Evolutionary conservation across 257 asterid genomes (phyloP).

Genomic region (Rauvolfia tetraphylla): DNA sequence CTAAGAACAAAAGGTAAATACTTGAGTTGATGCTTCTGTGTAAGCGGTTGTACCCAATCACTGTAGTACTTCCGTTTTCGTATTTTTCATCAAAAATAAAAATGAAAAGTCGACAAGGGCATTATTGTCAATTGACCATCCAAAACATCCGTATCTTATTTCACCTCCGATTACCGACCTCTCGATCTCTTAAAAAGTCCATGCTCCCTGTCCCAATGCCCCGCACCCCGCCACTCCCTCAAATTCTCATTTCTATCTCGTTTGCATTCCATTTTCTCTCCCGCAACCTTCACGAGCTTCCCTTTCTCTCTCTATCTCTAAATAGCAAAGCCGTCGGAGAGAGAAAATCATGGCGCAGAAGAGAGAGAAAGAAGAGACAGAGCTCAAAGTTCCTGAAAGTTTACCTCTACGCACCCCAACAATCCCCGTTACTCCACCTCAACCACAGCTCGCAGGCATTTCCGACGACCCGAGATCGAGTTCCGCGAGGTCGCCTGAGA

Average conservation of each 20-base stretch:
- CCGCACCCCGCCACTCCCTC: not conserved
- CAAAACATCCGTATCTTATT: not conserved
- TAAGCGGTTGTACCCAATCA: no score
- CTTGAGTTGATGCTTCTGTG: no score
- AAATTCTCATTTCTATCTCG: not conserved
- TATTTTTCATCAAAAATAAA: no score
- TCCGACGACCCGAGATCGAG: conserved; percentile 19
- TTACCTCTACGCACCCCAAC: conserved; percentile 44
- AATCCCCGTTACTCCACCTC: conserved; percentile 30
- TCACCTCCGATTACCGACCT: conserved; percentile 11
- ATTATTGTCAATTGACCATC: not conserved
- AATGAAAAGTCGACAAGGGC: not conserved
- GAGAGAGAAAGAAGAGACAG: conserved; percentile 71
- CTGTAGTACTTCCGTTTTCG: no score
- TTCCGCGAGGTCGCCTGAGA: conserved; percentile 25
- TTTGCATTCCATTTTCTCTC: not conserved
- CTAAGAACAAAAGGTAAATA: no score
- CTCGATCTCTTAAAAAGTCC: conserved; percentile 10
- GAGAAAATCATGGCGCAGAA: conserved; percentile 53
- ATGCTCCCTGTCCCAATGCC: not conserved
- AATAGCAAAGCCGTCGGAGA: conserved; percentile 2
- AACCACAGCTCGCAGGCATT: conserved; percentile 33
- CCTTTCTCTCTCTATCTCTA: conserved; percentile 9
- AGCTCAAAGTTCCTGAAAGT: conserved; percentile 56
- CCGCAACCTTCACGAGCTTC: not conserved